Evolutionary conservation across 2,329 filamentous ascomycete species (phyloP), one percentile per base, ranked within the genome.

Genomic region (Hypoxylon sp.): DNA sequence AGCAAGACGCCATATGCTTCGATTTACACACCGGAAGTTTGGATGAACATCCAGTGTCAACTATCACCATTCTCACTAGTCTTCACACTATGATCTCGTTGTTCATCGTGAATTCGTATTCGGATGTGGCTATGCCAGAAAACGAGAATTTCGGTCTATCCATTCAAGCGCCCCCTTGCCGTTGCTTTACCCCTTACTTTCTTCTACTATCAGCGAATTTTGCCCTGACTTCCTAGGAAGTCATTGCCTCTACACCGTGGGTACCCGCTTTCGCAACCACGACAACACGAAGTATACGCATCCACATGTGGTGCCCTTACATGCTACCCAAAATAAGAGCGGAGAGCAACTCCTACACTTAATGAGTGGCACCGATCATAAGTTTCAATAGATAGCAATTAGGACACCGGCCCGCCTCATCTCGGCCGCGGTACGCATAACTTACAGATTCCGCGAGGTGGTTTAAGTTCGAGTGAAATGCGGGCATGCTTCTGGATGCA

Each of bases 331-430:
- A 4, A 51, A 34, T 46, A 21, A 8, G 39, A 45, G 27, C 46
- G 14, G 12, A 37, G 37, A 51, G n/a, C 16, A 29, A 27, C 29
- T 23, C 23, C 27, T 52, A 16, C 23, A 25, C 54, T 11, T 45
- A 12, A 21, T 5, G 12, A 55, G 37, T 30, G 16, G 16, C 29
- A 53, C 32, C 21, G 1, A 54, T 32, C 27, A 45, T 12, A 25
- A 25, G 8, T 30, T 46, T 37, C 29, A 16, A 57, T 29, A 14
- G 19, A 56, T 16, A 34, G 46, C 12, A 65, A 61, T 60, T 55
- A 65, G 62, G 62, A 48, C 56, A 19, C 56, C 62, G 62, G 62
- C 21, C 62, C 62, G 57, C 57, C 62, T 57, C 61, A 30, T 65
- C 25, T 57, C 57, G 57, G 57, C 39, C 21, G 39, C 39, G 45